phyloP scores from a whole-genome alignment of 306 rosid genomes.

The Argentina anserina region DNA sequence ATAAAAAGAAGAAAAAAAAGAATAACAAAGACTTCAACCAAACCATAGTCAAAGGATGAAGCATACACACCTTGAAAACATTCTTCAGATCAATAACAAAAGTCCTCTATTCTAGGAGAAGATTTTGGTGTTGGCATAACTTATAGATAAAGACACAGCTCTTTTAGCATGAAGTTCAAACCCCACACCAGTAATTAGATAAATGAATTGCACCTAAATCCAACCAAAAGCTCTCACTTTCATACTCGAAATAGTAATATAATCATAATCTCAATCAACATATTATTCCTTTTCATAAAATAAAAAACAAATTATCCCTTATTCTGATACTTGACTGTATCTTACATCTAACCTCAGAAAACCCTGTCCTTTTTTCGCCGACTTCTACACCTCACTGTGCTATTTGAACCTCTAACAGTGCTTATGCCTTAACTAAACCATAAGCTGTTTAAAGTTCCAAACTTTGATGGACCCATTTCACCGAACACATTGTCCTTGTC shows the following conservation, averaged over 20 bases:
- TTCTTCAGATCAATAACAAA: neutral
- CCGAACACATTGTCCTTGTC: slow-evolving; percentile 5
- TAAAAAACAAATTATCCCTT: neutral
- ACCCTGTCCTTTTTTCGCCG: neutral
- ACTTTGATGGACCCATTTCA: slow-evolving; percentile 27
- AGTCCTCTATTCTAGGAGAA: neutral
- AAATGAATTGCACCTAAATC: neutral
- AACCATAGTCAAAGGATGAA: slow-evolving; percentile 3
- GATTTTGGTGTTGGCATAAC: slow-evolving; percentile 17
- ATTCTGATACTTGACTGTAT: slow-evolving; percentile 5
- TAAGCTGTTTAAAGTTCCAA: neutral
- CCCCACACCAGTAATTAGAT: neutral
- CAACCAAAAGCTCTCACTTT: neutral
- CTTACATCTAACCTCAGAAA: neutral
- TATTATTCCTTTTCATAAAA: too few species aligned
- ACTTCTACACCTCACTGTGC: neutral
- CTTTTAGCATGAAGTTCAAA: neutral
- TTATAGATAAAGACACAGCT: slow-evolving; percentile 2
- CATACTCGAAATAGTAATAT: neutral
- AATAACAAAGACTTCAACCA: neutral
- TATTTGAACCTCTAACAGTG: neutral
- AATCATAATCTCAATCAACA: neutral
- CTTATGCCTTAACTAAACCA: slow-evolving; percentile 7
- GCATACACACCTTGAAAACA: neutral
- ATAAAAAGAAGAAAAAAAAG: too few species aligned